Evolutionary conservation across 2,329 filamentous ascomycete species (phyloP).

Genomic region (Xylaria sp.): DNA sequence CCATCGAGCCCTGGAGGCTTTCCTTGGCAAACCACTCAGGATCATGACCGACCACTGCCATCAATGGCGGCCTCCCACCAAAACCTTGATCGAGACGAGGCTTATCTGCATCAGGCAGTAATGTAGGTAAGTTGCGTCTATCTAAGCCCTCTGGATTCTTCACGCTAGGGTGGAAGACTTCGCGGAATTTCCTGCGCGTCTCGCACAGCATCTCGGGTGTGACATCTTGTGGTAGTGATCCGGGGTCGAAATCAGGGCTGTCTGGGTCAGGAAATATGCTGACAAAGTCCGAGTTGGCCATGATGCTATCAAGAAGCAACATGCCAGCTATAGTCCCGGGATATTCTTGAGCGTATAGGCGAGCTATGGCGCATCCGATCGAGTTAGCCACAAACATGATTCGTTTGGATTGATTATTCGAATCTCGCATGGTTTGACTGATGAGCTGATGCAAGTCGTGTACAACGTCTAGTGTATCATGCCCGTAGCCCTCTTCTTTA

Average conservation of each 20-base stretch:
- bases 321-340: constrained; percentile 57
- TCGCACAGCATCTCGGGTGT: constrained; percentile 50
- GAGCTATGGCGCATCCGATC: constrained; percentile 62
- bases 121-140: constrained; percentile 54
- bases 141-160: constrained; percentile 62
- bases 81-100: constrained; percentile 54
- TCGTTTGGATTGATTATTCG: constrained; percentile 40
- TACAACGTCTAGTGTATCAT: constrained; percentile 58
- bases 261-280: constrained; percentile 67
- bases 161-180: constrained; percentile 60
- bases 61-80: constrained; percentile 51
- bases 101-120: constrained; percentile 57
- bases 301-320: constrained; percentile 66
- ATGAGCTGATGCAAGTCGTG: constrained; percentile 57
- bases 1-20: constrained; percentile 48
- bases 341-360: constrained; percentile 61
- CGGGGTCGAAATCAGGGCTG: constrained; percentile 55
- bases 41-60: constrained; percentile 65
- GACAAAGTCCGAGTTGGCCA: constrained; percentile 66
- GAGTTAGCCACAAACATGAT: constrained; percentile 63
- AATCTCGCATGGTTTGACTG: constrained; percentile 27
- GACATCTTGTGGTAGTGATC: constrained; percentile 54
- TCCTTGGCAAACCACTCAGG: constrained; percentile 62
- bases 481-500: constrained; percentile 58
- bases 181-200: constrained; percentile 50